Percentiles rank a stretch among this genome's conserved stretches.
Conservation (phyloP, 352 stramenopile species). For the Globisporangium ultimum region DNA sequence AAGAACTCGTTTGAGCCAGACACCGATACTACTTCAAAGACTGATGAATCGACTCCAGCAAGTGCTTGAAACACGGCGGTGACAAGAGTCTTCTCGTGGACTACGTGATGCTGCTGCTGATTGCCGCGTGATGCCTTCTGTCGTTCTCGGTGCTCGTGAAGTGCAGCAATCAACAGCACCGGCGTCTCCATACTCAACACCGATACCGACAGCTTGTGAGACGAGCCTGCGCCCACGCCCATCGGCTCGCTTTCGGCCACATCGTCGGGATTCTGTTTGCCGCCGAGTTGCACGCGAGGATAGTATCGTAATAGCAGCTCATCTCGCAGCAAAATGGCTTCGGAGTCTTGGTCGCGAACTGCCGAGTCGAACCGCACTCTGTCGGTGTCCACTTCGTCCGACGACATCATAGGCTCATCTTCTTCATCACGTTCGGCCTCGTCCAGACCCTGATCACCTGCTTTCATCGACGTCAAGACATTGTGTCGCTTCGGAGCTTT, state of each 20-base stretch:
- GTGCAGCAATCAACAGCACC: not conserved
- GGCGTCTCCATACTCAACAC: conserved; percentile 12
- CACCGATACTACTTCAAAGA: conserved; percentile 38
- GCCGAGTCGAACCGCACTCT: not conserved
- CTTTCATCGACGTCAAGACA: not conserved
- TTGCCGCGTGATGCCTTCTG: too few species aligned
- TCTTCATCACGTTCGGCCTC: not conserved
- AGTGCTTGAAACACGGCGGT: conserved; percentile 56
- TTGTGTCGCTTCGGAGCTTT: not conserved
- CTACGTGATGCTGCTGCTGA: conserved; percentile 17
- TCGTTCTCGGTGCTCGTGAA: not conserved
- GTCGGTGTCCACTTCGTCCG: not conserved
- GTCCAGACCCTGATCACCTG: not conserved
- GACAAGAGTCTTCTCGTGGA: conserved; percentile 51
- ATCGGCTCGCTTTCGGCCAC: conserved; percentile 1
- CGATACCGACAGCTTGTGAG: not conserved
- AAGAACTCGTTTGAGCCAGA: conserved; percentile 21
- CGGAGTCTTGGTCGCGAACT: not conserved
- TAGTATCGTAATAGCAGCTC: conserved; percentile 48
- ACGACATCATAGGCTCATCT: conserved; percentile 9
- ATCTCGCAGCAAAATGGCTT: conserved; percentile 16
- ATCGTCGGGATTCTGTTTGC: conserved; percentile 13
- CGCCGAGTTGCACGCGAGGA: conserved; percentile 12
- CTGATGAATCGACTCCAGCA: conserved; percentile 38
- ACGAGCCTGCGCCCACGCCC: not conserved